Conservation (phyloP, 2,329 filamentous ascomycete species). For the Plenodomus lindquistii region DNA sequence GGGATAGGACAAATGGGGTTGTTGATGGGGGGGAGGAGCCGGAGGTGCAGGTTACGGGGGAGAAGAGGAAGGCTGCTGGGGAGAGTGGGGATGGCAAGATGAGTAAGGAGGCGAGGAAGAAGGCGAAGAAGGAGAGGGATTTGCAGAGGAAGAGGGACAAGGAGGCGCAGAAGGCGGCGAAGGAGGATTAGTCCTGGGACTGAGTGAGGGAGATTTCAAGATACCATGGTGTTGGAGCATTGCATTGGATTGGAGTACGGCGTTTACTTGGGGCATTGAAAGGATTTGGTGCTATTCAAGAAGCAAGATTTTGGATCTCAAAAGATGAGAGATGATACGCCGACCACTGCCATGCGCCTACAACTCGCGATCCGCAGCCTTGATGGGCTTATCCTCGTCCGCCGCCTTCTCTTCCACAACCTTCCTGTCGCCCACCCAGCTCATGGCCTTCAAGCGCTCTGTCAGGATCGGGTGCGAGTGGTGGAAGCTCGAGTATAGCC, state of each 20-base stretch:
- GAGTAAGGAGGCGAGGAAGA: constrained; percentile 59
- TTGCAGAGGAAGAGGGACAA: constrained; percentile 49
- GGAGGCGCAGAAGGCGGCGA: constrained; percentile 34
- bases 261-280: not conserved
- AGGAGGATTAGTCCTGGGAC: constrained; percentile 16
- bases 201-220: not conserved
- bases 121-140: constrained; percentile 59
- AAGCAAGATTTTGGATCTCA: not conserved
- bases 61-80: constrained; percentile 36
- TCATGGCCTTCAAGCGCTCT: constrained; percentile 87
- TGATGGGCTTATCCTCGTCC: constrained; percentile 64
- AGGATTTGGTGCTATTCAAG: not conserved
- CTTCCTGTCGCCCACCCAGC: constrained; percentile 74
- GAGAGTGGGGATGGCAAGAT: constrained; percentile 23
- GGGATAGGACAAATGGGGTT: constrained; percentile 38
- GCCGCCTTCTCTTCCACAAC: constrained; percentile 54
- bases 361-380: constrained; percentile 76
- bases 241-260: not conserved
- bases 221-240: not conserved
- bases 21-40: constrained; percentile 34
- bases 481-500: constrained; percentile 97
- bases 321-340: not conserved
- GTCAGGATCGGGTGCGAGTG: constrained; percentile 97
- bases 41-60: constrained; percentile 26
- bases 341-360: constrained; percentile 46